Evolutionary conservation across 768 basidiomycete genomes (phyloP).

Genomic region (Brasilioporus rufonigricans): DNA sequence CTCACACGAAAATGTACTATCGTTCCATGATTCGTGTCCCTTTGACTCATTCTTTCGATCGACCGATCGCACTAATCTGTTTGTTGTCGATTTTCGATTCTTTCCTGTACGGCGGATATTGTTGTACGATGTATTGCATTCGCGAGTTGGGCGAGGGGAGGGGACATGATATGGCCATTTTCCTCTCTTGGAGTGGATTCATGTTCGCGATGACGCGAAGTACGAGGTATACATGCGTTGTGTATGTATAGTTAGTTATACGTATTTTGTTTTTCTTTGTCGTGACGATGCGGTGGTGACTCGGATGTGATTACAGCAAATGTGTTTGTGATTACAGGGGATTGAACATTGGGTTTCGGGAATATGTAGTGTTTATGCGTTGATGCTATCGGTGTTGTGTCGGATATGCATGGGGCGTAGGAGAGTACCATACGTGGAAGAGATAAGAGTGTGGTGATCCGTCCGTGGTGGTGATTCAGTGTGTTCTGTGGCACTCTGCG

Average conservation of each 20-base stretch:
- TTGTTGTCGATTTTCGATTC: not conserved
- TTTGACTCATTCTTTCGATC: not conserved
- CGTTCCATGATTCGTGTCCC: not conserved
- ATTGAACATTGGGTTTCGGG: too few relatives aligned
- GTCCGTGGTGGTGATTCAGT: too few relatives aligned
- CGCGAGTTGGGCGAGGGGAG: not conserved
- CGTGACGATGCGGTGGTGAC: not conserved
- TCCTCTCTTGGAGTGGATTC: not conserved
- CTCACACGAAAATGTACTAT: slow-evolving; percentile 8
- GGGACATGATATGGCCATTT: not conserved
- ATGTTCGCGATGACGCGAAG: not conserved
- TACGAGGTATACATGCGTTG: not conserved
- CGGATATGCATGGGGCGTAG: too few relatives aligned
- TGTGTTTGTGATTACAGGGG: too few relatives aligned
- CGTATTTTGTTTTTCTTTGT: not conserved
- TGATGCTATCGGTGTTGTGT: too few relatives aligned
- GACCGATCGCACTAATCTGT: not conserved
- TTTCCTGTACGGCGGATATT: not conserved
- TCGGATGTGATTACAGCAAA: not conserved
- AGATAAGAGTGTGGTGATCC: too few relatives aligned
- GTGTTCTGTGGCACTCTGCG: too few relatives aligned
- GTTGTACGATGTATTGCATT: slow-evolving; percentile 6
- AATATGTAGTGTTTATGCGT: too few relatives aligned
- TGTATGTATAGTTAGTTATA: not conserved
- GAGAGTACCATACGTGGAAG: too few relatives aligned